Conservation (phyloP, 176 grass and related monocot genomes). For the Bromus sterilis region DNA sequence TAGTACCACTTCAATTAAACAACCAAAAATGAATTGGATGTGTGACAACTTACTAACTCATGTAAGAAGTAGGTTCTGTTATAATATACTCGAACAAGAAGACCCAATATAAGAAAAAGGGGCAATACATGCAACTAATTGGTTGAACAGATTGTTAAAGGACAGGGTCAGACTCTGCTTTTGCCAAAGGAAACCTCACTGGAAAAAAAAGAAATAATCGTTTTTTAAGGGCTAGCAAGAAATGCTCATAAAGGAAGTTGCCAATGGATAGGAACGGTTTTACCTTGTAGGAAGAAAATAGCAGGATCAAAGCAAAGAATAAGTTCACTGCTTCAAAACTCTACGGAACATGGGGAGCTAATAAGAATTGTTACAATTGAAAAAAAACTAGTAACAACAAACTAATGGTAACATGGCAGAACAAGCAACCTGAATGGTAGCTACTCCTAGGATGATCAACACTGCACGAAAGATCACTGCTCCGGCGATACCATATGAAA, state of each 20-base stretch:
- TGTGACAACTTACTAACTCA: neutral
- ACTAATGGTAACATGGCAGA: neutral
- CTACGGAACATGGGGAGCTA: constrained; percentile 36
- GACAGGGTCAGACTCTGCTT: neutral
- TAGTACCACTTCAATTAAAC: constrained; percentile 5
- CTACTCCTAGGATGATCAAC: constrained; percentile 79
- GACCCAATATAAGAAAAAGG: neutral
- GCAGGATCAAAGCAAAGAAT: constrained; percentile 75
- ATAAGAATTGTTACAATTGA: constrained; percentile 5
- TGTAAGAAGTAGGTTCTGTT: neutral
- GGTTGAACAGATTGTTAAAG: neutral
- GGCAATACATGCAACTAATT: neutral
- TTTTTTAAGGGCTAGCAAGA: neutral
- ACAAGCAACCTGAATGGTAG: constrained; percentile 71
- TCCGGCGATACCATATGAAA: constrained; percentile 98
- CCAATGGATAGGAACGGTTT: neutral
- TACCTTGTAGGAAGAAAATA: constrained; percentile 97
- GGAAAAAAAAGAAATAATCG: neutral
- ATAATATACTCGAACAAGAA: neutral
- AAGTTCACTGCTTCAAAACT: constrained; percentile 96
- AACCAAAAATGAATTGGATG: neutral
- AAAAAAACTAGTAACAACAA: neutral
- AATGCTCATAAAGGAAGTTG: constrained; percentile 14
- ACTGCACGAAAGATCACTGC: constrained; percentile 75
- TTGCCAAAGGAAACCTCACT: neutral